Evolutionary conservation across 1,139 yeast genomes (phyloP), one percentile per base, ranked within the genome.

Genomic region (Meyerozyma guilliermondii): DNA sequence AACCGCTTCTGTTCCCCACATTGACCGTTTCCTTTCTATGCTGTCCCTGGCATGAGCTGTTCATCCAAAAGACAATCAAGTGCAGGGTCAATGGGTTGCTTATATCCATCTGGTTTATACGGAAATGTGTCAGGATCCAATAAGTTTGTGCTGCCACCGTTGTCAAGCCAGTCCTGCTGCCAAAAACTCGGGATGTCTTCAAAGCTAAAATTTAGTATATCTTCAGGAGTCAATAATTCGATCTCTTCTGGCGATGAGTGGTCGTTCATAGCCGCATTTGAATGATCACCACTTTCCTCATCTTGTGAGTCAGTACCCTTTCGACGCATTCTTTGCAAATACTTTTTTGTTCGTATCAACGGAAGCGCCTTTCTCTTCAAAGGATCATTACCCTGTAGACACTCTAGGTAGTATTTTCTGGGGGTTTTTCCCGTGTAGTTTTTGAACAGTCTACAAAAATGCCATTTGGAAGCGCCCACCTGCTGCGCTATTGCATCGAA

Each of bases 391-490:
- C 39, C 39, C 5, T 34, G 27, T 4, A 27, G 23, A 37, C 52
- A 51, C 37, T 44, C 39, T 31, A 50, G 27, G 39, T 50, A 53
- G 46, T 45, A 56, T 40, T 48, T 46, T 22, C 52, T 47, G 7
- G 60, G 60, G 7, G 61, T 57, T 9, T 47, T 42, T 1, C 52
- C 55, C 9, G 58, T 52, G 39, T 57, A 58, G 35, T 50, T 48
- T 34, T 58, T 55, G 45, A 59, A 59, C 14, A 54, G 46, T 7
- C 64, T 46, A 41, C 52, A 56, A 39, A 58, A 54, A 40, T 59
- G 60, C 62, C 63, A 59, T 42, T 55, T 55, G 3, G 63, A 55
- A 17, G 57, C 47, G 1, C 54, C 51, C 26, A 59, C 42, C 14
- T 46, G 45, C 37, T 43, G 44, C 14, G 53, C 41, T 14, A 39